Evolutionary conservation across 306 rosid genomes (phyloP).

Genomic region (Purshia tridentata): DNA sequence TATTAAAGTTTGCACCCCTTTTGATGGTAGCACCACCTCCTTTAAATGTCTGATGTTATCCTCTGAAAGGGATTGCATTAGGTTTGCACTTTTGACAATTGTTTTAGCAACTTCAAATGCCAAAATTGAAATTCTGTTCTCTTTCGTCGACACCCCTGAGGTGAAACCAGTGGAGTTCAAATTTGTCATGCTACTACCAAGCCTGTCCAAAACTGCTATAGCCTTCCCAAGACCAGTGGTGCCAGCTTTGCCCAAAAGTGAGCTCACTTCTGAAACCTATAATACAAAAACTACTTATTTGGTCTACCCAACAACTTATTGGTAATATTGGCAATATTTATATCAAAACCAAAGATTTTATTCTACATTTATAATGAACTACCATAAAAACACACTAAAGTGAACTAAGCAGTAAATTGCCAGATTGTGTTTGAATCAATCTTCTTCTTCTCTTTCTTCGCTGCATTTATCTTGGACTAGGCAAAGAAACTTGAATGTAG

Average conservation of each 20-base stretch:
- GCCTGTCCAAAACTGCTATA: conserved; percentile 93
- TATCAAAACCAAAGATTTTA: neutral
- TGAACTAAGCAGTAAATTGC: too few species aligned
- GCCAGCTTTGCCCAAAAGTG: conserved; percentile 91
- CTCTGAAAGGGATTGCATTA: conserved; percentile 97
- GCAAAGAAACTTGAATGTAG: too few species aligned
- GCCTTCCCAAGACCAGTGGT: conserved; percentile 98
- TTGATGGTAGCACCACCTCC: conserved; percentile 84
- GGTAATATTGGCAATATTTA: conserved; percentile 38
- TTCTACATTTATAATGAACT: conserved; percentile 46
- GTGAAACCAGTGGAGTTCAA: conserved; percentile 84
- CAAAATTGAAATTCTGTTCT: conserved; percentile 83
- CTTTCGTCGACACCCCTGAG: conserved; percentile 83
- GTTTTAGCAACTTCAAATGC: conserved; percentile 99
- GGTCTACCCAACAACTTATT: conserved; percentile 50
- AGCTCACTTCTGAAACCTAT: conserved; percentile 96
- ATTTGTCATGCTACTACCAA: conserved; percentile 95
- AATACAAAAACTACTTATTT: neutral
- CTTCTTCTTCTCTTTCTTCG: too few species aligned
- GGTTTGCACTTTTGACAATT: conserved; percentile 86
- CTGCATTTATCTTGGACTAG: too few species aligned
- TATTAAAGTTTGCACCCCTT: conserved; percentile 85
- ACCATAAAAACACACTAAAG: conserved; percentile 16
- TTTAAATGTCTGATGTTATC: conserved; percentile 82
- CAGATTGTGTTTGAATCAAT: too few species aligned